Conservation (phyloP, 805 yeast species). For the Kurtzmaniella fragi region DNA sequence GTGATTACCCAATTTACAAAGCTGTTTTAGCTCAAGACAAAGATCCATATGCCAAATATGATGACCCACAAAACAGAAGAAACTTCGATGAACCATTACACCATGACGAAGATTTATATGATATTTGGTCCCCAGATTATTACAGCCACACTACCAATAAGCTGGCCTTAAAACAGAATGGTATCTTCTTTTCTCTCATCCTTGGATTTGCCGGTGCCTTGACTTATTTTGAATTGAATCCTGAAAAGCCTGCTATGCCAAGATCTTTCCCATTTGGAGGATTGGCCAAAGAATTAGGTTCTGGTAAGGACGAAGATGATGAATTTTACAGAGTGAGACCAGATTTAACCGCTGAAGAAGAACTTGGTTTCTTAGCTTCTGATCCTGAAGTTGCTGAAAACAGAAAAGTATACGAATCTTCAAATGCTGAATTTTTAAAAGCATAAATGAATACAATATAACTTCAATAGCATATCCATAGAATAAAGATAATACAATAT, state of each 20-base stretch:
- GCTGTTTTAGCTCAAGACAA: slow-evolving; percentile 57
- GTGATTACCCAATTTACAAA: slow-evolving; percentile 62
- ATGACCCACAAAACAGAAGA: slow-evolving; percentile 77
- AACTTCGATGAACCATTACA: slow-evolving; percentile 70
- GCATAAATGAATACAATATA: slow-evolving; percentile 10
- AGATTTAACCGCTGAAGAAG: slow-evolving; percentile 32
- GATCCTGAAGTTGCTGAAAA: slow-evolving; percentile 24
- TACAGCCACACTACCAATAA: slow-evolving; percentile 54
- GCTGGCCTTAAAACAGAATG: slow-evolving; percentile 56
- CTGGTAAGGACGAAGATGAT: slow-evolving; percentile 43
- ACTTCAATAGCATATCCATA: not conserved
- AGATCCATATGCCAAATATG: slow-evolving; percentile 69
- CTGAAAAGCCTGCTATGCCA: slow-evolving; percentile 69
- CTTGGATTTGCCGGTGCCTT: slow-evolving; percentile 41
- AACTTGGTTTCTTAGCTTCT: slow-evolving; percentile 30
- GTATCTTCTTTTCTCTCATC: slow-evolving; percentile 39
- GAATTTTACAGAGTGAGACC: slow-evolving; percentile 38
- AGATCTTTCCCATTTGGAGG: slow-evolving; percentile 75
- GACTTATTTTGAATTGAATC: slow-evolving; percentile 46
- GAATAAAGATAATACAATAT: not conserved
- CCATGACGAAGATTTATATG: slow-evolving; percentile 67
- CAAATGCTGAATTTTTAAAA: slow-evolving; percentile 33
- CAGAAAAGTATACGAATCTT: slow-evolving; percentile 26
- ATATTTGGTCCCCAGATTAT: slow-evolving; percentile 84
- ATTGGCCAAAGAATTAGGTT: slow-evolving; percentile 70